A percentile compares a stretch with the other conserved stretches of the same genome.
Evolutionary conservation across 768 basidiomycete genomes (phyloP).

Genomic region (Tephrocybe sp.): DNA sequence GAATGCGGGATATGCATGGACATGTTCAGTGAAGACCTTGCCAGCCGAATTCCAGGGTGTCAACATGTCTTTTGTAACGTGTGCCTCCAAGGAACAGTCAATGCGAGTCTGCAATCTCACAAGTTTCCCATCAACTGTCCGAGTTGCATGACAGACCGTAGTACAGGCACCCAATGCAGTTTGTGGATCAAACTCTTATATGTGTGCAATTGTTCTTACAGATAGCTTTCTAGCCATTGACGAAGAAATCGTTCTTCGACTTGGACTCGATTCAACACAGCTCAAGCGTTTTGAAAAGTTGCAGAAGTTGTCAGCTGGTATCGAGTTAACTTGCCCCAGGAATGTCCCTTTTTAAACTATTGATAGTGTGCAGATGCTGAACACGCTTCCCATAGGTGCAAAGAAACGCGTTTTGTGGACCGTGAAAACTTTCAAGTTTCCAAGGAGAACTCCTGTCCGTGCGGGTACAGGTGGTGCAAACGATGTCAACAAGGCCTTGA

Average conservation of each 20-base stretch:
- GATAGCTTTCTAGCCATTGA: constrained; percentile 34
- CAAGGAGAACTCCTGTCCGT: constrained; percentile 52
- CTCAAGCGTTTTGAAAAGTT: constrained; percentile 44
- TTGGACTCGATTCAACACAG: constrained; percentile 41
- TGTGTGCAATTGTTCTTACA: not conserved
- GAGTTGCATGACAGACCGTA: constrained; percentile 38
- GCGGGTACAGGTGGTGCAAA: constrained; percentile 61
- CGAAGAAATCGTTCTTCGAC: constrained; percentile 40
- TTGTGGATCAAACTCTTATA: not conserved
- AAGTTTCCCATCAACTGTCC: constrained; percentile 65
- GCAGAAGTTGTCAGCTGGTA: constrained; percentile 40
- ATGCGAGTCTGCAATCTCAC: constrained; percentile 48
- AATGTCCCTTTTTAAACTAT: constrained; percentile 22
- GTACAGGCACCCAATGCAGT: not conserved
- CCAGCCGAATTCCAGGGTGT: constrained; percentile 29
- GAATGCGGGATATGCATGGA: constrained; percentile 60
- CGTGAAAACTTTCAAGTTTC: constrained; percentile 41
- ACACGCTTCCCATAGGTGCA: constrained; percentile 43
- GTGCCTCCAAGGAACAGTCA: constrained; percentile 45
- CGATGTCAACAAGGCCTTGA: constrained; percentile 46
- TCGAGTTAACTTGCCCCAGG: constrained; percentile 51
- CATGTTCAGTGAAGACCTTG: constrained; percentile 23
- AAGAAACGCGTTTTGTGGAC: constrained; percentile 48
- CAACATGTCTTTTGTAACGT: constrained; percentile 53
- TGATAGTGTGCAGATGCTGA: not conserved